Base-by-base conservation (phyloP, 805 yeast species). In the Kuraishia capsulata region DNA sequence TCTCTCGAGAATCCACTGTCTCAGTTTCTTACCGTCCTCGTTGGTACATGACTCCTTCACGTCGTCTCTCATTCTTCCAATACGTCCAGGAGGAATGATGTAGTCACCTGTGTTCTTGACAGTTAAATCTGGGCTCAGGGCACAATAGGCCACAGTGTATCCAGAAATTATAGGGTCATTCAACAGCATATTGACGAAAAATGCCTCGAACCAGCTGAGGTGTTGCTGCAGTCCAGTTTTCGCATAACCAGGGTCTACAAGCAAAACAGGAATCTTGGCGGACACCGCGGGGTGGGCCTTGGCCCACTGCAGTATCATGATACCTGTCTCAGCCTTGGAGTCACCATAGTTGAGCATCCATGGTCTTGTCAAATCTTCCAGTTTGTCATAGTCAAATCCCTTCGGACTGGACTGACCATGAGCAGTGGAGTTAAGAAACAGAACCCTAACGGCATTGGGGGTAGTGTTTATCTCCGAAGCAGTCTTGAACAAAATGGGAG, bases 391-490 rank as follows among this genome's bases (percentile, higher is more conserved):
- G 13, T 38, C 36, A n/a, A 41, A 18, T 4, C 43, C 59, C 20
- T 46, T 39, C 3, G 29, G 32, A 14, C 57, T 55, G 5, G 57
- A 46, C 14, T 44, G 25, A 20, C 43, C 38, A 29, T 62, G 69
- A 1, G 59, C 68, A 5, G 13, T 28, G 14, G 13, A 14, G 14
- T 5, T 9, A 25, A 57, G 36, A 1, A 76, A 70, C 1, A 71
- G 46, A 2, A 69, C 57, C 66, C 73, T 71, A 5, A 72, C 61
- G 25, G 71, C 55, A 36, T 78, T 56, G 6, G 66, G 56, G 34
- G 45, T 48, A 1, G 51, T 42, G 0, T 35, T 33, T 4, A 37
- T 48, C 2, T 40, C 39, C 31, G 50, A 41, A 2, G 63, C 57
- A 2, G 69, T 53, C 20, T 56, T 46, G 19, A 58, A 40, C 14